Evolutionary conservation across 1,284 basidiomycete genomes (phyloP).

Genomic region (Puccinia coronata): DNA sequence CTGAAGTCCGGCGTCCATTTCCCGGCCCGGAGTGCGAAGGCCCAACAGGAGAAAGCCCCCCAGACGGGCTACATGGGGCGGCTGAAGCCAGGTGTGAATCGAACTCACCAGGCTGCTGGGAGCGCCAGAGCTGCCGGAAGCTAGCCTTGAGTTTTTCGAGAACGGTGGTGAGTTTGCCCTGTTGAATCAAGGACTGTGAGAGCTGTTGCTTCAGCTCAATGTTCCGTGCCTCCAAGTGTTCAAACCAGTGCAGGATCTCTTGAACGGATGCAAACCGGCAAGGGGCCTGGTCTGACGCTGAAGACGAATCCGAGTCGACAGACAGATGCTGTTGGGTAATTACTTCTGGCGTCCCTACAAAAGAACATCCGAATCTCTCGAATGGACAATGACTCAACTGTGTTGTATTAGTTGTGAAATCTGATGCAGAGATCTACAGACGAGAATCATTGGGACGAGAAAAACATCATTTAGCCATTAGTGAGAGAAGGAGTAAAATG

Average conservation of each 20-base stretch:
- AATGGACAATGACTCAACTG: constrained; percentile 4
- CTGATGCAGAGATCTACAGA: not conserved
- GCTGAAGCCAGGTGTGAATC: too few species aligned
- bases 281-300: not conserved
- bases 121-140: constrained; percentile 29
- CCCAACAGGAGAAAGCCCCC: too few species aligned
- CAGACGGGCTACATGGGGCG: too few species aligned
- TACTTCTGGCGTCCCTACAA: constrained; percentile 13
- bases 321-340: constrained; percentile 8
- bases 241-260: constrained; percentile 22
- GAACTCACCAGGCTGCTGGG: not conserved
- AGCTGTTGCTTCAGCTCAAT: not conserved
- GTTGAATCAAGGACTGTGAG: constrained; percentile 16
- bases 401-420: not conserved
- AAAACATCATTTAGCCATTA: not conserved
- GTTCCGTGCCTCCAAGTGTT: constrained; percentile 25
- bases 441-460: not conserved
- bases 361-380: constrained; percentile 30
- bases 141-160: constrained; percentile 23
- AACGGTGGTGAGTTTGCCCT: not conserved
- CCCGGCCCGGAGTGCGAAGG: too few species aligned
- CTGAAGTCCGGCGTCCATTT: too few species aligned
- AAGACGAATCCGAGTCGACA: not conserved
- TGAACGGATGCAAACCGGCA: constrained; percentile 21
- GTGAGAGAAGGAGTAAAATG: not conserved